A percentile compares a stretch with the other conserved stretches of the same genome.
These are phyloP conservation scores for Leccinum boreale DNA, from an alignment of 768 basidiomycete genomes.

Conservation along the genomic window DNA sequence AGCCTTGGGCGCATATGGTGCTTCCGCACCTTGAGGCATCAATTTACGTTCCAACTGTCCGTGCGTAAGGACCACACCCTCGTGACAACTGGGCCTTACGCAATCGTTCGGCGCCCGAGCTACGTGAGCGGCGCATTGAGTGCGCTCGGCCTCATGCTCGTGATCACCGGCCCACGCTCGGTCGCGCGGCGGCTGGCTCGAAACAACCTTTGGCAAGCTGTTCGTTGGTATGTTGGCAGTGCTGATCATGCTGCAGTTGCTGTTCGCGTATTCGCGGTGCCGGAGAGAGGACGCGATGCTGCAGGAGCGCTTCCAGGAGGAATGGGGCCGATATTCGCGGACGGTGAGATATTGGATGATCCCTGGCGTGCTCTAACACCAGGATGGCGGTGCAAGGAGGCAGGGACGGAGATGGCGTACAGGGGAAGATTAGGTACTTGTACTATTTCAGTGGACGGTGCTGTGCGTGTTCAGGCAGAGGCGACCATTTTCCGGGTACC, in stretches of 20 bases:
- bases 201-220: neutral
- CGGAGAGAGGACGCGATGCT: neutral
- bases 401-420: no score
- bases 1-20: neutral
- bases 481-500: neutral
- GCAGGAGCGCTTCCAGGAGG: neutral
- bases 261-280: neutral
- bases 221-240: no score
- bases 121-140: neutral
- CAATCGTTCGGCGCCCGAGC: neutral
- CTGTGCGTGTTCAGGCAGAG: neutral
- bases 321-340: neutral
- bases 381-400: neutral
- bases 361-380: neutral
- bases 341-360: neutral
- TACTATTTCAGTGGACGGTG: neutral
- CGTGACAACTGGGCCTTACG: neutral
- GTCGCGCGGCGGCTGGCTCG: neutral
- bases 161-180: neutral
- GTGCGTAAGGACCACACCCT: neutral
- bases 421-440: neutral
- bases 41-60: neutral
- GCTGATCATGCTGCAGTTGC: no score
- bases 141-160: neutral
- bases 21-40: neutral